Base-by-base conservation (phyloP, 257 asterid genomes). In the Gentiana macrophylla region DNA sequence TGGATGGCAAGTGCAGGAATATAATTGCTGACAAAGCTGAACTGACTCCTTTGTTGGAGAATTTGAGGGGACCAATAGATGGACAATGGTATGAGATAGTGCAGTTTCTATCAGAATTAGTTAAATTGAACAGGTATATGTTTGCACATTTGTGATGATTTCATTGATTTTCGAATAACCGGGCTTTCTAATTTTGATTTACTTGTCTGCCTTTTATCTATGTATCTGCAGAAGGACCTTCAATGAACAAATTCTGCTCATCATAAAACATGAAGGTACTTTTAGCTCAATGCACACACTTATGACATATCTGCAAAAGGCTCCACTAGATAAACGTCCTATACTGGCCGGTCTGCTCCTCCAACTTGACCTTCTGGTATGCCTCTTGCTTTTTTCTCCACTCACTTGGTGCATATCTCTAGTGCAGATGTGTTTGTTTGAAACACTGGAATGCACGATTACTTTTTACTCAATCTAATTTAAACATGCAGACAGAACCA, bases 351-450 rank as follows among this genome's bases (percentile, higher is more conserved):
- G 94, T 53, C 74, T 88, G 50, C 84, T 88, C 59, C 90, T 88
- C 60, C 97, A 85, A 55, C 94, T 88, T 49, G 97, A 85, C 67
- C 84, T 88, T 61, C 74, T 85, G 69, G 96, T 88, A 69, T 49
- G 66, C 34, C 54, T 59, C 50, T 56, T 41, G 9, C 53, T 68
- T 61, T 69, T 35, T 51, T 56, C 46, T 6, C 50, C 24, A 24
- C 24, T 24, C 24, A 24, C 24, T 24, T 24, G 24, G 24, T 24
- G 24, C 24, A 24, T 24, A 24, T 24, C 24, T 24, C 24, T 24
- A 24, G 24, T 41, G 46, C 46, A 41, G 46, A 41, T 5, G 46
- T 41, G 9, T 41, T 41, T 4, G 24, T 24, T 5, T 41, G 46
- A 1, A 38, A 41, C 9, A 41, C 1, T 7, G 9, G 9, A 41